A percentile compares a stretch with the other conserved stretches of the same genome.
These are phyloP conservation scores for Edaphochlamys debaryana DNA, from an alignment of 139 green algal genomes.

Conservation along the genomic window DNA sequence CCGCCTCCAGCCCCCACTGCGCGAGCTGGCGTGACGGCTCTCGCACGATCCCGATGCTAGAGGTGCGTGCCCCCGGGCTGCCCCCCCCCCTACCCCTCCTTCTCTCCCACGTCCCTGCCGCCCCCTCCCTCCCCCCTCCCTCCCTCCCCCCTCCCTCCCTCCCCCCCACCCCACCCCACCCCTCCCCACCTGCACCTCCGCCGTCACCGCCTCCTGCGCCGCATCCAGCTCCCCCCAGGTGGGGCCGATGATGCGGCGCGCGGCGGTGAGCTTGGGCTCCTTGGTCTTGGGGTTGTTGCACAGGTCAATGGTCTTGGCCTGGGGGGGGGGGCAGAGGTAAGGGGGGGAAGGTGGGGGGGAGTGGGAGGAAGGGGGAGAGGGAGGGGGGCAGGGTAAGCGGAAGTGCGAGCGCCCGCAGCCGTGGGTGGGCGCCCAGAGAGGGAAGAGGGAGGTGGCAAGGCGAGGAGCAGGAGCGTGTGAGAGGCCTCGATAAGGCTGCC, in stretches of 20 bases:
- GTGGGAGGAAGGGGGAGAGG: background rate
- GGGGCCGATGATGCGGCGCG: constrained; percentile 36
- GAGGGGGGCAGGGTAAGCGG: background rate
- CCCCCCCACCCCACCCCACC: background rate
- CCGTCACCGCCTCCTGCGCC: constrained; percentile 31
- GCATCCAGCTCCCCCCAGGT: constrained; percentile 27
- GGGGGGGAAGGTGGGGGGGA: background rate
- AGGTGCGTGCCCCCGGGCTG: no score
- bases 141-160: background rate
- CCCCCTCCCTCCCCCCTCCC: background rate
- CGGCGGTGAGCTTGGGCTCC: constrained; percentile 95
- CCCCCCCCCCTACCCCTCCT: background rate
- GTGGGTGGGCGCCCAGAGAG: no score
- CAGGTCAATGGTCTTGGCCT: constrained; percentile 98
- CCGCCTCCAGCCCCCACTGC: no score
- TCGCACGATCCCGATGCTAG: no score
- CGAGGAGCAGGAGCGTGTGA: no score
- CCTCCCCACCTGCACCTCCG: constrained; percentile 17
- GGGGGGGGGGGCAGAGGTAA: background rate
- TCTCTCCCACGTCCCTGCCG: background rate
- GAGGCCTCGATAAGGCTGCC: no score
- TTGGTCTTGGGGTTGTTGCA: constrained; percentile 99
- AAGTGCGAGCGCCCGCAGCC: no score
- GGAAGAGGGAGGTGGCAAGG: no score
- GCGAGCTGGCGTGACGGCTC: no score